phyloP scores from a whole-genome alignment of 129 eudicot species.

The Flaveria ramosissima region DNA sequence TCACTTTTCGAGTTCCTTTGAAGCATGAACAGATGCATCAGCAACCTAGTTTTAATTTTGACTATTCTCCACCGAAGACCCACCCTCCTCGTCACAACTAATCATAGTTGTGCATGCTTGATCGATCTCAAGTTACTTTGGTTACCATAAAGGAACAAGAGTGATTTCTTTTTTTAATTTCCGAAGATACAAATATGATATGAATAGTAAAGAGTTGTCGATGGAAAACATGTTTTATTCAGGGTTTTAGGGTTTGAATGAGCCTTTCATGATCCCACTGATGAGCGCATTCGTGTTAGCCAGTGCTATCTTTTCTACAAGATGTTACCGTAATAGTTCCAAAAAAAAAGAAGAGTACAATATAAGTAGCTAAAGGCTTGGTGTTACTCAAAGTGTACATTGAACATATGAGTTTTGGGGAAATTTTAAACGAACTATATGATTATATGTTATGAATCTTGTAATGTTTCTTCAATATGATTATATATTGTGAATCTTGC shows the following conservation, averaged over 20 bases:
- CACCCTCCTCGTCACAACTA: constrained; percentile 88
- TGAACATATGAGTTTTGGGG: not conserved
- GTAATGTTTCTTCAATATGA: no score
- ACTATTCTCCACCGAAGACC: constrained; percentile 79
- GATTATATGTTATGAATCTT: not conserved
- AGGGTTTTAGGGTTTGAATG: not conserved
- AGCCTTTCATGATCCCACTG: not conserved
- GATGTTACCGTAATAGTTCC: not conserved
- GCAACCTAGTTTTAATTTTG: constrained; percentile 66
- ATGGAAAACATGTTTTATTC: not conserved
- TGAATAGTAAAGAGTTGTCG: not conserved
- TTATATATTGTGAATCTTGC: no score
- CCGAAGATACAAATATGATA: not conserved
- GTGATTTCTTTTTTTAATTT: not conserved
- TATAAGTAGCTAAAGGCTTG: not conserved
- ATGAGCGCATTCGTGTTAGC: not conserved
- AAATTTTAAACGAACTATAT: not conserved
- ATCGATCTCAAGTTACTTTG: constrained; percentile 3
- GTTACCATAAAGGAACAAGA: not conserved
- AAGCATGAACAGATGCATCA: constrained; percentile 33
- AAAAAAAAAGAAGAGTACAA: not conserved
- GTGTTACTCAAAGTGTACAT: not conserved
- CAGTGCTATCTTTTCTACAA: not conserved
- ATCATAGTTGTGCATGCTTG: not conserved
- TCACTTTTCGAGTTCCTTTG: constrained; percentile 46